These are phyloP conservation scores for Trichoderma asperelloides DNA, from an alignment of 495 filamentous ascomycete species.

Conservation along the genomic window DNA sequence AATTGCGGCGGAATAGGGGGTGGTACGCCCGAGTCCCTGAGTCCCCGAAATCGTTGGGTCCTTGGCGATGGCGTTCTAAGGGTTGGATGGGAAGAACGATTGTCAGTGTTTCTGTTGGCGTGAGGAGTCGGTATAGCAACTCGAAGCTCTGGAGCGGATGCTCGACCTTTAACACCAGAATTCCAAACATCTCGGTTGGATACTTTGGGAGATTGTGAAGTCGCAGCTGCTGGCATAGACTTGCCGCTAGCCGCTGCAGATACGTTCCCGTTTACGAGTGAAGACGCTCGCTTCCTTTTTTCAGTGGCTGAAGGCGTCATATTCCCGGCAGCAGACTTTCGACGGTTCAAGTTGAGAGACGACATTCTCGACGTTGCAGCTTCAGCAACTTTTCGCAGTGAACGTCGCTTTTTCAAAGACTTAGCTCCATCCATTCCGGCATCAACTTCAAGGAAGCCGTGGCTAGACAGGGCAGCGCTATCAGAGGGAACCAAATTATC, in stretches of 20 bases:
- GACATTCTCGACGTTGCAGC: not conserved
- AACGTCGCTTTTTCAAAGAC: not conserved
- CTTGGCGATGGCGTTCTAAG: not conserved
- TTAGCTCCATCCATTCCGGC: not conserved
- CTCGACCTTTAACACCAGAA: not conserved
- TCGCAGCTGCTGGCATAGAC: not conserved
- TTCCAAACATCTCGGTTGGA: not conserved
- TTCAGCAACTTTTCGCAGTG: not conserved
- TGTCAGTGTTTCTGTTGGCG: not conserved
- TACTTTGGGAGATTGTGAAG: not conserved
- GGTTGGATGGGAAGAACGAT: not conserved
- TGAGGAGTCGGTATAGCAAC: not conserved
- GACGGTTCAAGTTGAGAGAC: not conserved
- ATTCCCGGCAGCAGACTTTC: not conserved
- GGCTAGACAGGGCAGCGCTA: not conserved
- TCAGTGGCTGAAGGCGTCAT: not conserved
- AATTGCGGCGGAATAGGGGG: not conserved
- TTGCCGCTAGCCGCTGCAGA: not conserved
- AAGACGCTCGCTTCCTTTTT: not conserved
- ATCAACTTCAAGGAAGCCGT: not conserved
- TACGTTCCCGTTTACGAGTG: not conserved
- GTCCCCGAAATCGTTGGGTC: not conserved
- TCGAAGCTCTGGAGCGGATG: not conserved
- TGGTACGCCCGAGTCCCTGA: not conserved
- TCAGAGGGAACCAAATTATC: not conserved